Evolutionary conservation across 345 rosid genomes (phyloP).

Genomic region (Passiflora organensis): DNA sequence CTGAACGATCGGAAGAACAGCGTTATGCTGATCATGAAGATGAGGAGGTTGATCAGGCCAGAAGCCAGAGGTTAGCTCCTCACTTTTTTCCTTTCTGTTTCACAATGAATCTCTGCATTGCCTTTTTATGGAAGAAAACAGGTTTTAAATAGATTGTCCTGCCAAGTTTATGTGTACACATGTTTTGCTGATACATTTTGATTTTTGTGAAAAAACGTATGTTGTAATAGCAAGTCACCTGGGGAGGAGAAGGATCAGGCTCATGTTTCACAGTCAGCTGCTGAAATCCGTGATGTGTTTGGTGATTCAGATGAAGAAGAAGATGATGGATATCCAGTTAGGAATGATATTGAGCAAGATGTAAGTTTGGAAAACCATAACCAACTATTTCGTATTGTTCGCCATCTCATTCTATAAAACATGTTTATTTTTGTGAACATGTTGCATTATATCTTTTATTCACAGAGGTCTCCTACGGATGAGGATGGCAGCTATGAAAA

Average conservation of each 20-base stretch:
- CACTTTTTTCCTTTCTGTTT: neutral
- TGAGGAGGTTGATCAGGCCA: slow-evolving; percentile 81
- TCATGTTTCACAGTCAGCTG: slow-evolving; percentile 53
- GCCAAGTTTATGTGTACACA: slow-evolving; percentile 5
- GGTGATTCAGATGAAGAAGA: slow-evolving; percentile 98
- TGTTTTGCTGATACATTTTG: slow-evolving; percentile 15
- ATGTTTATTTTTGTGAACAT: slow-evolving; percentile 4
- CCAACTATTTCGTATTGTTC: slow-evolving; percentile 4
- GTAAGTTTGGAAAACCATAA: slow-evolving; percentile 25
- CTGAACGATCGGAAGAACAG: slow-evolving; percentile 79
- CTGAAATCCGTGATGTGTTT: slow-evolving; percentile 95
- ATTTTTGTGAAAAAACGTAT: slow-evolving; percentile 11
- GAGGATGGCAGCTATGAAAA: slow-evolving; percentile 78
- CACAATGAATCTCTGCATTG: neutral
- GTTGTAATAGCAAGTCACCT: slow-evolving; percentile 46
- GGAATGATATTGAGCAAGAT: slow-evolving; percentile 61
- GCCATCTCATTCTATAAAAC: slow-evolving; percentile 2
- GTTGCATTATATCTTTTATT: slow-evolving; percentile 15
- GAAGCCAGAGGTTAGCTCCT: slow-evolving; percentile 53
- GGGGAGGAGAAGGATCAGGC: slow-evolving; percentile 62
- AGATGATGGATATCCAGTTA: slow-evolving; percentile 55
- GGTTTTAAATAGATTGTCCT: neutral
- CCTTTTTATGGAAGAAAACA: neutral
- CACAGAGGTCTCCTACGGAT: slow-evolving; percentile 68
- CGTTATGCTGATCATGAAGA: slow-evolving; percentile 65